These are phyloP conservation scores for Penicillium aurantiogriseum DNA, from an alignment of 2,329 filamentous ascomycete genomes.

Conservation along the genomic window DNA sequence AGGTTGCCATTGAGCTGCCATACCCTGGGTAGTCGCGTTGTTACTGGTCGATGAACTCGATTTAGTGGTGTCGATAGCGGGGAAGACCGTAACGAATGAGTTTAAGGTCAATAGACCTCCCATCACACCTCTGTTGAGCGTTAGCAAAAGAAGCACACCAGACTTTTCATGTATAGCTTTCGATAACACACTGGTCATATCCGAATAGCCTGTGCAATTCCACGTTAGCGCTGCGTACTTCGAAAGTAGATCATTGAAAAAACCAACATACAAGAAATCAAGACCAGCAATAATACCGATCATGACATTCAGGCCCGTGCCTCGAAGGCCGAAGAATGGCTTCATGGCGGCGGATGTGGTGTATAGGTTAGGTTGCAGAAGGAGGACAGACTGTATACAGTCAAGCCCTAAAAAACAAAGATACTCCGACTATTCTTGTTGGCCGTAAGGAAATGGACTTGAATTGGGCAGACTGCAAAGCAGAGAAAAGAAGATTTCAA, in stretches of 20 bases:
- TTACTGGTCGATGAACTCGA: conserved; percentile 28
- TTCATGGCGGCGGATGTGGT: conserved; percentile 24
- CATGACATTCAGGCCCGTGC: conserved; percentile 64
- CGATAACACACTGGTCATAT: conserved; percentile 60
- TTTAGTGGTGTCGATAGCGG: conserved; percentile 50
- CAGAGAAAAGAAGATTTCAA: conserved; percentile 7
- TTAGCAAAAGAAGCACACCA: neutral
- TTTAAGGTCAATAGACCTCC: conserved; percentile 70
- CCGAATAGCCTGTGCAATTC: conserved; percentile 47
- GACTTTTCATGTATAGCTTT: neutral
- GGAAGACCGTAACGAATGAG: conserved; percentile 58
- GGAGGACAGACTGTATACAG: conserved; percentile 1
- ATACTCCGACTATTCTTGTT: neutral
- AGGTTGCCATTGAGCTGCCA: neutral
- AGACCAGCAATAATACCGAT: conserved; percentile 70
- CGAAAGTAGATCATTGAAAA: neutral
- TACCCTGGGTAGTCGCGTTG: conserved; percentile 48
- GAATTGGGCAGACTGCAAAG: neutral
- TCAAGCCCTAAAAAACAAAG: conserved; percentile 8
- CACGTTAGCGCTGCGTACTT: neutral
- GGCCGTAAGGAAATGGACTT: neutral
- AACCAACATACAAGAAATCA: conserved; percentile 58
- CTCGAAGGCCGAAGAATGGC: conserved; percentile 64
- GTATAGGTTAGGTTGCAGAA: neutral
- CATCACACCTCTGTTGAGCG: conserved; percentile 59